Base-by-base conservation (phyloP, 345 rosid species). In the Rhizophora mangle region DNA sequence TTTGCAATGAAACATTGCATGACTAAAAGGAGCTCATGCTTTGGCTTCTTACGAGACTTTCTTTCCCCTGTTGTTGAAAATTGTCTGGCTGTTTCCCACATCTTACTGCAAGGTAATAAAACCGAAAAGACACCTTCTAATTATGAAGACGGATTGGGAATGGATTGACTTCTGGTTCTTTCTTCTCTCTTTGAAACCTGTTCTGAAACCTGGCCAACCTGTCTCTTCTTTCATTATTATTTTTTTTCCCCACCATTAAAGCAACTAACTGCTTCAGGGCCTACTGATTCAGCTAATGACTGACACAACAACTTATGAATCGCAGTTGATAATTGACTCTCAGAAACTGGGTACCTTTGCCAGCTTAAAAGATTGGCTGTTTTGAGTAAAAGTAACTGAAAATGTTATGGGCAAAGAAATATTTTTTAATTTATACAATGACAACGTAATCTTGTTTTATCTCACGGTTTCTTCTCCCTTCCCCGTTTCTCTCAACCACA, bases 11-110 rank as follows among this genome's bases (percentile, higher is more conserved):
- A 27, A 46, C 1, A 15, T 22, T 27, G 27, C 59, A 16, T 43
- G 16, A 43, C 49, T 3, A 43, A 34, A 57, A 58, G 54, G 60
- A 57, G 16, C 30, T 54, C 65, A 24, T 57, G 65, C 52, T 24
- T 70, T 58, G 5, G 37, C 34, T 52, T 51, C 39, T 24, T 63
- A 29, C 31, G 47, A 37, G 24, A 43, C 31, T 69, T 52, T 54
- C 32, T 43, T 29, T 37, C 8, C 51, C 18, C 49, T 43, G 49
- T 13, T 43, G 18, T 6, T 67, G 58, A 24, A 58, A 49, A 30
- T 32, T 65, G 60, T 70, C 67, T 63, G 67, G 62, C 68, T 66
- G 63, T 47, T 46, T 70, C 53, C 65, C 64, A 52, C 19, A 1
- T 62, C 24, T 15, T 13, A 46, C 43, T 39, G 58, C 63, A 55